Evolutionary conservation across 2,329 filamentous ascomycete genomes (phyloP), one percentile per base, ranked within the genome.

Genomic region (Calonectria fujianensis): DNA sequence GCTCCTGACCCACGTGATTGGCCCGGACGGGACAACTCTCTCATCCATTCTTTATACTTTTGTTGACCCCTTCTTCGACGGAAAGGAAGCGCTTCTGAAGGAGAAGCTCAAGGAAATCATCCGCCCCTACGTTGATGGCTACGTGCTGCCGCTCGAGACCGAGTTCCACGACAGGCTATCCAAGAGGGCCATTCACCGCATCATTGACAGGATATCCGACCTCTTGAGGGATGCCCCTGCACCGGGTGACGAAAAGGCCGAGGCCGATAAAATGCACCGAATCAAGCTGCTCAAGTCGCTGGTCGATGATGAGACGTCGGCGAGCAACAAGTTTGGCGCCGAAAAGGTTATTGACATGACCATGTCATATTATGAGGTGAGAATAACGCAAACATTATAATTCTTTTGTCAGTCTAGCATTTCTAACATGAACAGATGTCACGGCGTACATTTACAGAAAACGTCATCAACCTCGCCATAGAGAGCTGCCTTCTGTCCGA

Each of bases 401-500:
- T 32, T n/a, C 11, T 7, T n/a, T 11, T 54, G 6, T 54, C 51
- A 20, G 18, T n/a, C 24, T 16, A 1, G 16, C 2, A 16, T 57
- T 4, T 64, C 77, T 14, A 77, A 64, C n/a, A 7, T 3, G 16
- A 41, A 48, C 31, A 8, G 86, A 85, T 87, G 78, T 85, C 86
- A 2, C 82, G 87, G 5, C 77, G 85, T 20, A 87, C 85, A 0
- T 89, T 90, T 65, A 82, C 87, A 4, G 86, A 90, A 11, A 89
- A 89, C 32, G 82, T 90, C 16, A 83, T 87, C 31, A 88, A 85
- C 24, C 82, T 90, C 0, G 88, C 85, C 0, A 82, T 89, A 0
- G 89, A 90, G 77, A 87, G 87, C 39, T 89, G 87, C 61, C 85
- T 91, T 0, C 79, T 90, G 0, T 78, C 71, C 0, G 83, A 86